Conservation (phyloP, 2,329 filamentous ascomycete species). For the Hymenoscyphus infarciens region DNA sequence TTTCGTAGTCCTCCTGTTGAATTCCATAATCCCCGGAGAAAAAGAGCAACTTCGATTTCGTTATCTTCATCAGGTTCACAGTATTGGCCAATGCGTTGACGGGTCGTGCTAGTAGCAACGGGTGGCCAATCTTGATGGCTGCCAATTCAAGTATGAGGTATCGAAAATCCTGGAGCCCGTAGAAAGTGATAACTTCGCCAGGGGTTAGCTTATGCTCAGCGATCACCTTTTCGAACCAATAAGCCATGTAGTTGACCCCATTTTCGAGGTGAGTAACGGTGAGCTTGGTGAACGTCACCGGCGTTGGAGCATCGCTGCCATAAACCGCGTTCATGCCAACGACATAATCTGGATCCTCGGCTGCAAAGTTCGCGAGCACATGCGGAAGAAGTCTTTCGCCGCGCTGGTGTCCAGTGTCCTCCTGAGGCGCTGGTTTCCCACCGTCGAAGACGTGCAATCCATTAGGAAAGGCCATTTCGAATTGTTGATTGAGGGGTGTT, state of each 20-base stretch:
- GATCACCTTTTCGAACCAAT: conserved; percentile 20
- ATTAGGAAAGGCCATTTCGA: not conserved
- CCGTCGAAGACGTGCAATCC: not conserved
- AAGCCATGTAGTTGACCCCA: conserved; percentile 24
- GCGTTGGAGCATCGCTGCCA: not conserved
- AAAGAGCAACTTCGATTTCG: conserved; percentile 20
- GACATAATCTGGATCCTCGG: conserved; percentile 14
- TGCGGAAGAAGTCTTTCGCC: conserved; percentile 21
- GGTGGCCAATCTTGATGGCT: conserved; percentile 20
- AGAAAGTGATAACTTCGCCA: conserved; percentile 19
- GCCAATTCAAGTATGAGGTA: conserved; percentile 21
- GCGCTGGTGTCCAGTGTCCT: not conserved
- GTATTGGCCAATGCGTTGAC: conserved; percentile 25
- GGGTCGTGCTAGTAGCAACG: conserved; percentile 21
- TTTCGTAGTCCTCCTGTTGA: conserved; percentile 10
- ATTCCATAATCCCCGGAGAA: conserved; percentile 13
- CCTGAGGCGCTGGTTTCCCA: not conserved
- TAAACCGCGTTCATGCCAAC: conserved; percentile 20
- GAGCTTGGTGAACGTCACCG: conserved; percentile 14
- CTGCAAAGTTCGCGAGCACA: conserved; percentile 18
- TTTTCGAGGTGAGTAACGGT: conserved; percentile 20
- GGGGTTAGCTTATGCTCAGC: not conserved
- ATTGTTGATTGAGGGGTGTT: not conserved
- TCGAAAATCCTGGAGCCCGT: conserved; percentile 28
- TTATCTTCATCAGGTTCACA: conserved; percentile 15